Conservation (phyloP, 2,329 filamentous ascomycete genomes). For the Diaporthe batatas region DNA sequence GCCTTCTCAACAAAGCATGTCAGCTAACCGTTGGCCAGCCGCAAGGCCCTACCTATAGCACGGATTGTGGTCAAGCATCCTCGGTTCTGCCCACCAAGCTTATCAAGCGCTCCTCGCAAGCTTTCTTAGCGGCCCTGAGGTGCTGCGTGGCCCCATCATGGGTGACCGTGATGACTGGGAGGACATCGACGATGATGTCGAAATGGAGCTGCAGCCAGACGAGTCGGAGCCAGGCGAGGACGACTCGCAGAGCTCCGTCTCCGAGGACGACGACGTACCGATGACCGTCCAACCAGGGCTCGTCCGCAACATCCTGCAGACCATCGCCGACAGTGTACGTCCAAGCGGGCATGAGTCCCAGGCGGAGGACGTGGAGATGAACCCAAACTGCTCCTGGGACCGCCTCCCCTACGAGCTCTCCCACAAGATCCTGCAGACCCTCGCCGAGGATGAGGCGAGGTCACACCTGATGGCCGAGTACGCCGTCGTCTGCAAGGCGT, state of each 20-base stretch:
- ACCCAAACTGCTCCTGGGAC: constrained; percentile 34
- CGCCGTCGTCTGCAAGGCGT: constrained; percentile 48
- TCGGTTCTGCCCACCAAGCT: not conserved
- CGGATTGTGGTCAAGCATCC: not conserved
- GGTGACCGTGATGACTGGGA: constrained; percentile 34
- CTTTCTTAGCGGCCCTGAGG: not conserved
- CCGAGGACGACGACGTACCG: not conserved
- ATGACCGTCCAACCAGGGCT: no score
- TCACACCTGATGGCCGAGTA: constrained; percentile 43
- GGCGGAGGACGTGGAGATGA: constrained; percentile 7
- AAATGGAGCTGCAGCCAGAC: not conserved
- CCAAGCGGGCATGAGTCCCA: not conserved
- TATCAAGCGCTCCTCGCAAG: not conserved
- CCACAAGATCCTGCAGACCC: constrained; percentile 39
- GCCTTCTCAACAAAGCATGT: not conserved
- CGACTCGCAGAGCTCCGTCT: not conserved
- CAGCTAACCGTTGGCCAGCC: not conserved
- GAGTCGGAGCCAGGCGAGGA: constrained; percentile 4
- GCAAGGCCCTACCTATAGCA: not conserved
- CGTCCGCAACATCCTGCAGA: no score
- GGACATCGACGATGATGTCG: constrained; percentile 27
- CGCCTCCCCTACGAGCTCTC: constrained; percentile 41
- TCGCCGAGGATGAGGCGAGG: constrained; percentile 38
- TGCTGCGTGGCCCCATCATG: not conserved
- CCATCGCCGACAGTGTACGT: no score